Base-by-base conservation (phyloP, 306 rosid species). In the Lathyrus oleraceus region DNA sequence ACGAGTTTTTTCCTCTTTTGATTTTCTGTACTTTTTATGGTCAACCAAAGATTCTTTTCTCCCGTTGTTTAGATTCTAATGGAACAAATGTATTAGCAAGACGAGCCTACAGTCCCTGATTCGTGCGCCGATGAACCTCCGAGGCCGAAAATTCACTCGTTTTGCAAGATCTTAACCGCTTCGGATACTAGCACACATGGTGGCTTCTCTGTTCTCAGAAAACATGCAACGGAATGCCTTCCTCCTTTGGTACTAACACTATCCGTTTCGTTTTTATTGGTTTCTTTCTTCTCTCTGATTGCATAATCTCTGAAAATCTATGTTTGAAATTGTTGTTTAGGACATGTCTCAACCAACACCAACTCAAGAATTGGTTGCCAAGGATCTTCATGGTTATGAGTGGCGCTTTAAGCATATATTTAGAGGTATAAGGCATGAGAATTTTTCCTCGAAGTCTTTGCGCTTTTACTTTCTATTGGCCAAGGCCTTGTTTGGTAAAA, bases 121-220 rank as follows among this genome's bases (percentile, higher is more conserved):
- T 81, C 83, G 14, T 43, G 76, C 60, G 39, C 38, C 32, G 38
- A 64, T 13, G 95, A 88, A 53, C 71, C 56, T 73, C 81, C 75
- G 20, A 85, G 79, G 61, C 85, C 89, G 0, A 66, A 61, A 2
- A 85, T 86, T 39, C 87, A 88, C 77, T 67, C 92, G 0, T 94
- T 94, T 86, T 78, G 84, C 84, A 94, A 94, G 85, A 88, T 91
- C 48, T 79, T 94, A 43, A 94, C 98, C 8, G 96, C 97, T 2
- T 94, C 97, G 0, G 98, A 94, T 80, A 94, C 98, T 0, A 94
- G 98, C 78, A 94, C 98, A 19, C 98, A 94, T 77, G 98, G 98
- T 0, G 98, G 98, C 19, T 94, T 94, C 82, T 94, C 98, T 13
- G 95, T 94, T 81, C 86, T 88, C 2, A 82, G 98, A 36, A 94